Percentiles rank a stretch among this genome's conserved stretches.
Conservation (phyloP, 495 filamentous ascomycete genomes). For the Thermothielavioides terrestris region DNA sequence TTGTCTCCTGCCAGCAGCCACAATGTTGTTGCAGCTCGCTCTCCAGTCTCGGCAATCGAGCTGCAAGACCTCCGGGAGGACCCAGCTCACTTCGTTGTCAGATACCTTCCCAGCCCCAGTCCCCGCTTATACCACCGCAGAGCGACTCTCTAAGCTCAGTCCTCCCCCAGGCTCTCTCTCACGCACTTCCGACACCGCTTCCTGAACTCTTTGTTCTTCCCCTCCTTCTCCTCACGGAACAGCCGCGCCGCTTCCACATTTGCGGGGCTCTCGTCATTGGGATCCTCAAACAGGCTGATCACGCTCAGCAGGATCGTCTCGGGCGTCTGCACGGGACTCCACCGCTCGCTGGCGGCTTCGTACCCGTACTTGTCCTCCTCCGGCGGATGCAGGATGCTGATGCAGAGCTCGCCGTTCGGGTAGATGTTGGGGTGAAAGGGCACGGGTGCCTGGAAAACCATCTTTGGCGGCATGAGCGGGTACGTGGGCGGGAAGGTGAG, state of each 20-base stretch:
- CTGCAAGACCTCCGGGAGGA: no score
- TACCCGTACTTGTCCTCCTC: constrained; percentile 96
- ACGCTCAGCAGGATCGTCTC: constrained; percentile 90
- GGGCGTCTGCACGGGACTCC: constrained; percentile 94
- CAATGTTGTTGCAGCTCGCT: no score
- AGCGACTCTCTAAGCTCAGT: constrained; percentile 35
- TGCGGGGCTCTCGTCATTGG: constrained; percentile 92
- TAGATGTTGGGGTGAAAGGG: constrained; percentile 96
- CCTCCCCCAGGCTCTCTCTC: constrained; percentile 74
- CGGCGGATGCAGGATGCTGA: constrained; percentile 92
- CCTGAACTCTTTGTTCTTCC: constrained; percentile 57
- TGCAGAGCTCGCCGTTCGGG: constrained; percentile 81
- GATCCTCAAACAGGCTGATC: constrained; percentile 85
- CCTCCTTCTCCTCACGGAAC: constrained; percentile 71
- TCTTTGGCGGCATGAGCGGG: constrained; percentile 80
- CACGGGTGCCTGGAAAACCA: constrained; percentile 80
- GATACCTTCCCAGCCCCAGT: no score
- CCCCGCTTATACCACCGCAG: no score
- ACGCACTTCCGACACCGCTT: constrained; percentile 70
- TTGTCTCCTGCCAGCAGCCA: no score
- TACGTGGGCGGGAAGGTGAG: constrained; percentile 76
- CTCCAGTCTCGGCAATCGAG: no score
- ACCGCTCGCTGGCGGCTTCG: constrained; percentile 83
- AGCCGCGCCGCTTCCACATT: constrained; percentile 87
- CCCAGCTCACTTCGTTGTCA: no score